Evolutionary conservation across 2,329 filamentous ascomycete genomes (phyloP).

Genomic region (Trichoderma lentiforme): DNA sequence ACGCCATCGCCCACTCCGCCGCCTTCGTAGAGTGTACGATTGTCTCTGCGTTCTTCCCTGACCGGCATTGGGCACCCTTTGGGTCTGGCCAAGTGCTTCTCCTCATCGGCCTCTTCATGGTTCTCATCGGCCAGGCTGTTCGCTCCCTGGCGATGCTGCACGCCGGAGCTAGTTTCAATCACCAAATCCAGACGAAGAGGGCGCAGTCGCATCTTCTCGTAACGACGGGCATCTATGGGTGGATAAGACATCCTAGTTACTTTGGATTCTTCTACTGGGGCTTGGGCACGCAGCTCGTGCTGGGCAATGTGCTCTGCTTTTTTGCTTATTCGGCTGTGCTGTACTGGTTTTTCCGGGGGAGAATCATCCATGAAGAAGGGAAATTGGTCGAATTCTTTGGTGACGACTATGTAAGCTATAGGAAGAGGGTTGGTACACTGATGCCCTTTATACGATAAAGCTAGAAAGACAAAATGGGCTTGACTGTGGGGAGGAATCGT

Average conservation of each 20-base stretch:
- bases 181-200: conserved; percentile 71
- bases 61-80: conserved; percentile 44
- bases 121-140: conserved; percentile 68
- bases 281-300: conserved; percentile 84
- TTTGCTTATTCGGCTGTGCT: conserved; percentile 69
- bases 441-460: conserved; percentile 65
- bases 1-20: conserved; percentile 75
- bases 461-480: neutral
- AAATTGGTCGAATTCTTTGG: conserved; percentile 80
- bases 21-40: conserved; percentile 72
- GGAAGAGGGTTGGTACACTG: conserved; percentile 65
- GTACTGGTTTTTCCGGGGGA: conserved; percentile 76
- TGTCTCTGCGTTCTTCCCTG: conserved; percentile 54
- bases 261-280: conserved; percentile 99
- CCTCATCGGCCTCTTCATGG: conserved; percentile 59
- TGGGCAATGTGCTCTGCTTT: conserved; percentile 81
- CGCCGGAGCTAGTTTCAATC: conserved; percentile 89
- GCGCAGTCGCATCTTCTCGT: conserved; percentile 73
- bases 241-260: conserved; percentile 83
- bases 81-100: conserved; percentile 42
- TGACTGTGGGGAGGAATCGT: neutral
- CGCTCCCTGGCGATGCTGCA: conserved; percentile 84
- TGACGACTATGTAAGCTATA: conserved; percentile 74
- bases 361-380: conserved; percentile 76
- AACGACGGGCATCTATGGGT: conserved; percentile 72